A percentile compares a stretch with the other conserved stretches of the same genome.
Conservation (phyloP, 441 rosid genomes). For the Adansonia madagascariensis region DNA sequence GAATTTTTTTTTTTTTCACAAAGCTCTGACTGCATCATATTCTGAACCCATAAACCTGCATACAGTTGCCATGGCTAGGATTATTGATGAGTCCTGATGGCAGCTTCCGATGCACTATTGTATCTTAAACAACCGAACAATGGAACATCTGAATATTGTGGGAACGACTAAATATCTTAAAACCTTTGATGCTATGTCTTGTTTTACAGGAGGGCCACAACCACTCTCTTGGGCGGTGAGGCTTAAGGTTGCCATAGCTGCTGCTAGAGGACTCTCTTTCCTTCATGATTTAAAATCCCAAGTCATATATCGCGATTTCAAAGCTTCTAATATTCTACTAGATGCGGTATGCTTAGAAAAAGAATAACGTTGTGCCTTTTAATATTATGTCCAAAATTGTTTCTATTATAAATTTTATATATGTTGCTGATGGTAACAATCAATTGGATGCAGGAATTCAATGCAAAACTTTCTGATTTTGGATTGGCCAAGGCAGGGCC, state of each 20-base stretch:
- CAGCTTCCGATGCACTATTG: not conserved
- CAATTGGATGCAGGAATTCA: constrained; percentile 53
- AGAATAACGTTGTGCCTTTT: constrained; percentile 7
- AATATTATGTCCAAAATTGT: not conserved
- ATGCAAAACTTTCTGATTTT: constrained; percentile 72
- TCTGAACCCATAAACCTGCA: not conserved
- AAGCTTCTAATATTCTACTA: constrained; percentile 68
- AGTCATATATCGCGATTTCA: constrained; percentile 73
- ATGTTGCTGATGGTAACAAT: constrained; percentile 25
- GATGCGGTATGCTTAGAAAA: constrained; percentile 52
- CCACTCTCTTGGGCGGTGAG: constrained; percentile 87
- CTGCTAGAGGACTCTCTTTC: constrained; percentile 70
- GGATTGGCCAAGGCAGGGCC: constrained; percentile 80
- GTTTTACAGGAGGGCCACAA: constrained; percentile 65
- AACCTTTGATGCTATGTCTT: constrained; percentile 25
- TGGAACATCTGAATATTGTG: not conserved
- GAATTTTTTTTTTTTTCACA: not conserved
- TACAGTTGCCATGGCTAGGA: not conserved
- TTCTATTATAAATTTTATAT: not conserved
- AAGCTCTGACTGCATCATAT: not conserved
- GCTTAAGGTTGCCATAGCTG: constrained; percentile 65
- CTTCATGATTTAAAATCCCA: constrained; percentile 68
- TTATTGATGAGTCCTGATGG: not conserved
- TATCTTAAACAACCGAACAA: not conserved
- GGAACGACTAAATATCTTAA: constrained; percentile 5